Conservation (phyloP, 2,329 filamentous ascomycete species). For the Penicillium digitatum region DNA sequence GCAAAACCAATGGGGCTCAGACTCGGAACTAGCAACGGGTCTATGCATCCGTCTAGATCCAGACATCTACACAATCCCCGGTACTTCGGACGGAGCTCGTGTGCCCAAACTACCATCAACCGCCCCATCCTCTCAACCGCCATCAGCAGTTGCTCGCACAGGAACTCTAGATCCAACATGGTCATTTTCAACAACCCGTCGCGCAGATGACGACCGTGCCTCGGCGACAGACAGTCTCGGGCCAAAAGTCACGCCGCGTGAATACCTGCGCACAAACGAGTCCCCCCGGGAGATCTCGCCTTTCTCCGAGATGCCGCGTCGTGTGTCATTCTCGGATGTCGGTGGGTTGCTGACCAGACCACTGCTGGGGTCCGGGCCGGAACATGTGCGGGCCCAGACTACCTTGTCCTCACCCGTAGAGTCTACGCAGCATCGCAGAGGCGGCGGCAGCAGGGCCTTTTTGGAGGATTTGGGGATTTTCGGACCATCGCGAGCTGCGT, state of each 20-base stretch:
- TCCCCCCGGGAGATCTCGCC: constrained; percentile 32
- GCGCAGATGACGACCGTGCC: constrained; percentile 28
- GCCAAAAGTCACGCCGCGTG: constrained; percentile 32
- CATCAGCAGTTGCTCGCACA: constrained; percentile 23
- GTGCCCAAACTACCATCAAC: constrained; percentile 15
- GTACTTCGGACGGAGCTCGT: constrained; percentile 21
- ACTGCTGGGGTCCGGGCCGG: neutral
- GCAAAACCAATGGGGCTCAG: constrained; percentile 74
- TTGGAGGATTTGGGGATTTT: constrained; percentile 36
- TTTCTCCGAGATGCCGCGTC: constrained; percentile 39
- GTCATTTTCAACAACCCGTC: constrained; percentile 27
- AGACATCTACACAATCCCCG: constrained; percentile 44
- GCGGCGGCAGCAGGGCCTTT: constrained; percentile 29
- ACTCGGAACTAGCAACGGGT: constrained; percentile 81
- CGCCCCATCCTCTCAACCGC: constrained; percentile 34
- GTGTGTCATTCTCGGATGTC: constrained; percentile 79
- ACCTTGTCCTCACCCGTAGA: neutral
- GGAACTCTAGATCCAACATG: constrained; percentile 32
- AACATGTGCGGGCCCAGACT: constrained; percentile 2
- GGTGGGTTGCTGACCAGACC: constrained; percentile 64
- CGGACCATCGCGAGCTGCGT: neutral
- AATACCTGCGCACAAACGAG: constrained; percentile 33
- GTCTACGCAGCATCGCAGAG: constrained; percentile 4
- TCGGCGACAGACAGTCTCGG: constrained; percentile 33
- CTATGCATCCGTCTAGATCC: constrained; percentile 66